Evolutionary conservation across 768 basidiomycete species (phyloP).

Genomic region (Dictyophora rubrovolvata): DNA sequence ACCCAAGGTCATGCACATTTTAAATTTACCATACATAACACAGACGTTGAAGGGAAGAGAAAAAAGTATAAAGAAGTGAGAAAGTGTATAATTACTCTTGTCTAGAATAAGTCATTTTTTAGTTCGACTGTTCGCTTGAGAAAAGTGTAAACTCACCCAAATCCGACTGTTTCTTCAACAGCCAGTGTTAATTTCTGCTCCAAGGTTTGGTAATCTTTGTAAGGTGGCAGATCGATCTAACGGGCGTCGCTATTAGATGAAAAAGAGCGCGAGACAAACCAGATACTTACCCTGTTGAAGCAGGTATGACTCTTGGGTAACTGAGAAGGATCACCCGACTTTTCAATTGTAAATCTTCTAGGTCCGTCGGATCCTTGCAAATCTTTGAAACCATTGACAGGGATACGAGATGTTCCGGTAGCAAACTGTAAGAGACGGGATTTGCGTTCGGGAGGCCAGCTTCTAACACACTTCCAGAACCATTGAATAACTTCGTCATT

Average conservation of each 20-base stretch:
- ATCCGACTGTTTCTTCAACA: constrained; percentile 40
- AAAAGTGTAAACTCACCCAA: constrained; percentile 37
- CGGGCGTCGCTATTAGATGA: constrained; percentile 17
- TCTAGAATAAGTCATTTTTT: constrained; percentile 91
- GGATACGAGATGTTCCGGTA: constrained; percentile 92
- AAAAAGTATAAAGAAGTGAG: neutral
- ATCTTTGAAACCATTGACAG: constrained; percentile 98
- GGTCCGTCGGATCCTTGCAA: constrained; percentile 97
- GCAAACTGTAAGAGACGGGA: constrained; percentile 93
- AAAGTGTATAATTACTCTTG: constrained; percentile 50
- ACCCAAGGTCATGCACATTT: neutral
- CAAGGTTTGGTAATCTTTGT: constrained; percentile 88
- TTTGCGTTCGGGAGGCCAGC: constrained; percentile 98
- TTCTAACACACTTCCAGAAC: constrained; percentile 99
- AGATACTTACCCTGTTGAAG: constrained; percentile 45
- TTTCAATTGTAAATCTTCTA: constrained; percentile 95
- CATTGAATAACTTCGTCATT: constrained; percentile 96
- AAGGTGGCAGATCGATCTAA: constrained; percentile 93
- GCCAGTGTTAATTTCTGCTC: constrained; percentile 94
- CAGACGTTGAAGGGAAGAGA: neutral
- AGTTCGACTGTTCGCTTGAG: constrained; percentile 20
- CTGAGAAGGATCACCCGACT: constrained; percentile 93
- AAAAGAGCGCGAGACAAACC: neutral
- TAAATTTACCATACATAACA: neutral
- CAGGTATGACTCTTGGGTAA: constrained; percentile 83